Evolutionary conservation across 495 filamentous ascomycete genomes (phyloP).

Genomic region (Xylaria scruposa): DNA sequence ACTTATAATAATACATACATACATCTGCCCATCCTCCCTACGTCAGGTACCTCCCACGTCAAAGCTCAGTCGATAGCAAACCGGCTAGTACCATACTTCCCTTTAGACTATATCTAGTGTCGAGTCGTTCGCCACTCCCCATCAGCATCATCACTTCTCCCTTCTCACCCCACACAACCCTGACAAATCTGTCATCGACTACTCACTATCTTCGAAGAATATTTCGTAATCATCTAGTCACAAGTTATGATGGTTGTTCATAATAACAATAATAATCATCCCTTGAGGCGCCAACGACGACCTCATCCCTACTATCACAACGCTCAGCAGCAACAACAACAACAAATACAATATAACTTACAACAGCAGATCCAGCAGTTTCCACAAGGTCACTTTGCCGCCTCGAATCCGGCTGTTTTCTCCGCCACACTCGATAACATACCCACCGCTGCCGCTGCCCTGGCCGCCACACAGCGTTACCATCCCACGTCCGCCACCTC

Average conservation of each 20-base stretch:
- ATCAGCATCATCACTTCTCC: constrained; percentile 10
- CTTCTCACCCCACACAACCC: constrained; percentile 24
- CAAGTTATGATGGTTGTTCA: constrained; percentile 29
- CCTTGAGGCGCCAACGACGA: constrained; percentile 28
- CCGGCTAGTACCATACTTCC: constrained; percentile 8
- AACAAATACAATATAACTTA: constrained; percentile 30
- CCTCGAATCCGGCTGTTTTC: constrained; percentile 20
- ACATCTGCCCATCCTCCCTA: constrained; percentile 11
- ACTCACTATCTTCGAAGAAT: constrained; percentile 13
- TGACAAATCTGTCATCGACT: constrained; percentile 31
- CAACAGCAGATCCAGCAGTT: constrained; percentile 30
- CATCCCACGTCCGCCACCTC: constrained; percentile 24
- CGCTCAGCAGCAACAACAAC: constrained; percentile 21
- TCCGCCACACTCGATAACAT: constrained; percentile 52
- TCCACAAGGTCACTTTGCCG: constrained; percentile 14
- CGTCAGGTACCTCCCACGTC: constrained; percentile 16
- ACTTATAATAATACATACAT: constrained; percentile 11
- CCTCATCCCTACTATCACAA: constrained; percentile 23
- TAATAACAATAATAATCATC: constrained; percentile 29
- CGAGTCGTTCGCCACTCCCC: constrained; percentile 25
- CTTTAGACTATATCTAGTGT: constrained; percentile 22
- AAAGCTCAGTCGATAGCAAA: background rate
- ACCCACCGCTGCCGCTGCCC: constrained; percentile 41
- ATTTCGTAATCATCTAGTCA: constrained; percentile 30
- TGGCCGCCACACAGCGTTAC: constrained; percentile 37